phyloP scores from a whole-genome alignment of 208 protist genomes.

The Wallacemonas rigidus region DNA sequence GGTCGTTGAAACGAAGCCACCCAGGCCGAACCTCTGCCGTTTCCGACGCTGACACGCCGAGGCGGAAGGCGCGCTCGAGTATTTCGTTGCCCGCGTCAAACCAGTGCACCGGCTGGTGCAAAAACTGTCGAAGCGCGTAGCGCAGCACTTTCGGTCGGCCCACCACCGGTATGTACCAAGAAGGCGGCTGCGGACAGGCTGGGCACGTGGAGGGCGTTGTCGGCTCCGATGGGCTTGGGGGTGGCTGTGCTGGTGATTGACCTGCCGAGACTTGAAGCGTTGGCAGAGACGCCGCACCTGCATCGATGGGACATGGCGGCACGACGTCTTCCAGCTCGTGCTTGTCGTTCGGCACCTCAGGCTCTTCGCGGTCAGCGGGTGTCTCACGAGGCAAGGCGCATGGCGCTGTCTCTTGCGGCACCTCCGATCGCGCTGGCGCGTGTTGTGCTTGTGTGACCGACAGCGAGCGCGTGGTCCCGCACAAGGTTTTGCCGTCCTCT shows the following conservation, averaged over 20 bases:
- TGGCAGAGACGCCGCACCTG: too few species aligned
- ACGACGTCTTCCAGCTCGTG: too few species aligned
- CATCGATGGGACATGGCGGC: too few species aligned
- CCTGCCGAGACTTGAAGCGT: neutral
- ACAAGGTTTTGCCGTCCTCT: neutral
- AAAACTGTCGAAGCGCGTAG: conserved; percentile 16
- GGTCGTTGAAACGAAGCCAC: neutral
- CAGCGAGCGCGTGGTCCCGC: neutral
- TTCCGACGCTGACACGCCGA: neutral
- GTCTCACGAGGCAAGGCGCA: too few species aligned
- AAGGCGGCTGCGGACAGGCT: neutral
- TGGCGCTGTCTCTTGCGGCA: too few species aligned
- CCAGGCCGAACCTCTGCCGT: neutral
- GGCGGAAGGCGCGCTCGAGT: conserved; percentile 15
- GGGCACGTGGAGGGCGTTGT: neutral
- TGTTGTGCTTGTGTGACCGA: too few species aligned
- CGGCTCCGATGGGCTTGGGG: neutral
- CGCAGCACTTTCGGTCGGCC: conserved; percentile 26
- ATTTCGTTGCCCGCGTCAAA: conserved; percentile 19
- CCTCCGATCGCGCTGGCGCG: too few species aligned
- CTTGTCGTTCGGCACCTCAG: neutral
- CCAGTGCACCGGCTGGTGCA: conserved; percentile 18
- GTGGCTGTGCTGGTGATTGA: neutral
- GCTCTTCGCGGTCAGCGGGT: too few species aligned
- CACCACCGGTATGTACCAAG: conserved; percentile 12